Percentiles rank a stretch among this genome's conserved stretches.
phyloP scores from a whole-genome alignment of 495 filamentous ascomycete genomes.

The Penicillium cataractarum region DNA sequence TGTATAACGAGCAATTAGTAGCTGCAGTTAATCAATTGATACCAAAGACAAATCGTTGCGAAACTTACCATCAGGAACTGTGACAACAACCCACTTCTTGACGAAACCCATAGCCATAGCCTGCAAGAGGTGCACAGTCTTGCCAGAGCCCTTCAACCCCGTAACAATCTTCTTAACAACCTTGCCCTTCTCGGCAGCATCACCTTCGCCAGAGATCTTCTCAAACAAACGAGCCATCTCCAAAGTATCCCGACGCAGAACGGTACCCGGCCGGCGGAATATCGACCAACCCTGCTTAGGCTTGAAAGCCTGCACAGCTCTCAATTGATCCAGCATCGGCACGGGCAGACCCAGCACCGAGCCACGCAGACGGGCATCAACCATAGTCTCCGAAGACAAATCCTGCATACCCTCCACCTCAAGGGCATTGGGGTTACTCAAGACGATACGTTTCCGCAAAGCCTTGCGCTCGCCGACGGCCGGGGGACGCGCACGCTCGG shows the following conservation, averaged over 20 bases:
- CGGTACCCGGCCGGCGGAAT: conserved; percentile 75
- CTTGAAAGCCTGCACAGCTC: conserved; percentile 86
- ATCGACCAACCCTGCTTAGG: conserved; percentile 84
- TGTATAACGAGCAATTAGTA: conserved; percentile 38
- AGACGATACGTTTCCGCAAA: conserved; percentile 80
- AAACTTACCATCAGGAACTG: conserved; percentile 84
- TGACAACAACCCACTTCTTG: conserved; percentile 86
- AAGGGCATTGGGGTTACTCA: conserved; percentile 92
- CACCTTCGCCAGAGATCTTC: conserved; percentile 45
- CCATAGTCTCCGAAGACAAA: conserved; percentile 58
- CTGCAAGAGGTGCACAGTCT: conserved; percentile 84
- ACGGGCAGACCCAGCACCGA: conserved; percentile 70
- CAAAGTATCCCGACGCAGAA: conserved; percentile 76
- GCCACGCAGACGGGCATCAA: conserved; percentile 58
- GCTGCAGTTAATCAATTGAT: conserved; percentile 9
- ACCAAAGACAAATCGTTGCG: conserved; percentile 5
- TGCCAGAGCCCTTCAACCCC: conserved; percentile 76
- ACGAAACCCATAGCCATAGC: conserved; percentile 79
- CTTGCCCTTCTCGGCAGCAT: conserved; percentile 52
- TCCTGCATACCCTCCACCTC: conserved; percentile 67
- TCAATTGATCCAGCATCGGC: conserved; percentile 74
- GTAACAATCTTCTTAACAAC: conserved; percentile 68
- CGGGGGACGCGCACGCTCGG: conserved; percentile 54
- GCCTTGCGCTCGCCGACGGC: conserved; percentile 81
- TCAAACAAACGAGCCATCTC: conserved; percentile 67